Base-by-base conservation (phyloP, 2,329 filamentous ascomycete genomes). In the Chaetomium globosum region DNA sequence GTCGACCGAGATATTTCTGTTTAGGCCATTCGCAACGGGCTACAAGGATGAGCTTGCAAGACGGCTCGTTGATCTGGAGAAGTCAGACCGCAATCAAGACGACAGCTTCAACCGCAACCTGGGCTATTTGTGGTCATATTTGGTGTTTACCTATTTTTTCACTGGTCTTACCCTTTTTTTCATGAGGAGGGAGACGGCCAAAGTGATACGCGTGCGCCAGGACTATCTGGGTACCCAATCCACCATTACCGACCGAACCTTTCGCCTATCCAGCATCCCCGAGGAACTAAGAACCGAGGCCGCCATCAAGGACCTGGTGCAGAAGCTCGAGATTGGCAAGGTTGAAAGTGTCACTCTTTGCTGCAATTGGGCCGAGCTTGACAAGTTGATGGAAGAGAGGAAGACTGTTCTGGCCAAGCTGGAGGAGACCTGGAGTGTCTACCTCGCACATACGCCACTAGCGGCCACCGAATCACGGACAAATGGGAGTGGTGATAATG, bases 141-240 rank as follows among this genome's bases (percentile, higher is more conserved):
- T 97, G 16, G 82, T 91, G n/a, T 99, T 99, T 72, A 91, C 93
- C 1, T 99, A 97, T 79, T 83, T 98, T 59, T 99, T 98, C 76
- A 94, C 90, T 6, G 86, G 82, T 1, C 79, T 98, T 51, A 90
- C 91, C 0, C 80, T 97, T 13, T 96, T 93, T 75, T 85, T 94
- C 71, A 87, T 98, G 72, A 87, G 94, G 65, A 84, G 85, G 51
- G 89, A 97, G 77, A 98, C 95, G 0, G 87, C 89, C 70, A 89
- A 88, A 65, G 89, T 99, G 60, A 96, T 98, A 69, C 86, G 89
- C 64, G 85, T 94, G 33, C 84, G 95, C 28, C 95, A 99, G 76
- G 88, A 93, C 65, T 99, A 97, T 74, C 83, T 99, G 10, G 95
- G 95, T 13, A 92, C 89, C 26, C 94, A 98, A 77, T 93, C 91